A percentile compares a stretch with the other conserved stretches of the same genome.
phyloP scores from a whole-genome alignment of 176 grass and related monocot species.

The Triticum turgidum region DNA sequence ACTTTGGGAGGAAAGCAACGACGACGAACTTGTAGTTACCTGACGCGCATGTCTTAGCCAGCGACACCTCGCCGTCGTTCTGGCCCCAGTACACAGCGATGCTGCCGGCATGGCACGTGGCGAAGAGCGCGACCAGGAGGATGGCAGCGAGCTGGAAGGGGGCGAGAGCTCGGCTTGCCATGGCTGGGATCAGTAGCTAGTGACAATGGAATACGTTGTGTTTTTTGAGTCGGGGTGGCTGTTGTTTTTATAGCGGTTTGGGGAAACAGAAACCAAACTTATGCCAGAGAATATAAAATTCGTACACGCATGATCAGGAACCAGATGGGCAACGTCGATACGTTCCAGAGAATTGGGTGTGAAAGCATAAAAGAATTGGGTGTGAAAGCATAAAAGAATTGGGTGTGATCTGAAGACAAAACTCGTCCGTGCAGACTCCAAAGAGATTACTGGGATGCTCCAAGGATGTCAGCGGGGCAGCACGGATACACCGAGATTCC shows the following conservation, averaged over 20 bases:
- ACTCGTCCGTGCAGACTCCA: background rate
- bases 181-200: background rate
- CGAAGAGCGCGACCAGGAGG: background rate
- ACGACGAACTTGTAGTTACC: conserved; percentile 62
- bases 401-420: background rate
- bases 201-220: background rate
- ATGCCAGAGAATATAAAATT: too few species aligned
- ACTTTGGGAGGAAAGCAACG: conserved; percentile 59
- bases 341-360: background rate
- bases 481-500: conserved; percentile 25
- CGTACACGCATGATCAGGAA: too few species aligned
- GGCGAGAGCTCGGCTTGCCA: conserved; percentile 17
- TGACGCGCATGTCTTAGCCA: conserved; percentile 35
- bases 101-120: conserved; percentile 38
- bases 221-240: background rate
- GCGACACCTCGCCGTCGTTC: conserved; percentile 46
- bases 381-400: too few species aligned
- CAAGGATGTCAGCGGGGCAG: background rate
- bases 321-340: background rate
- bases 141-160: conserved; percentile 2
- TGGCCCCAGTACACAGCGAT: conserved; percentile 64
- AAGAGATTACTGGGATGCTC: background rate
- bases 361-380: background rate
- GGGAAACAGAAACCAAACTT: background rate
- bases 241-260: conserved; percentile 4